These are phyloP conservation scores for Parathielavia hyrcaniae DNA, from an alignment of 495 filamentous ascomycete species.

Conservation along the genomic window DNA sequence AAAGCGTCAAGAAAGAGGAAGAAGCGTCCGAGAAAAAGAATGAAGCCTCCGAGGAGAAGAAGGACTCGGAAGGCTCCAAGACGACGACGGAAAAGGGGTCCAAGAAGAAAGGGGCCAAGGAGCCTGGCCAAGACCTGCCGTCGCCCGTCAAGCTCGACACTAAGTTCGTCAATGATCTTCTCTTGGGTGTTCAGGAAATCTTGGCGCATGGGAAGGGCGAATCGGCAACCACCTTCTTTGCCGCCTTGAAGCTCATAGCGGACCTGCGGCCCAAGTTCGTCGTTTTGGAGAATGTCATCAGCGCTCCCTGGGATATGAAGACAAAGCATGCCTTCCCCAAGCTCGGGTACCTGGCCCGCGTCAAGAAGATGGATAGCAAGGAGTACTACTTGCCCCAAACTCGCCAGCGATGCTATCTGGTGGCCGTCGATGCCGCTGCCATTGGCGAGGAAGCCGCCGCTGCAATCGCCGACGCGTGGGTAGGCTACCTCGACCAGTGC, in stretches of 20 bases:
- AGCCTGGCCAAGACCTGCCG: background rate
- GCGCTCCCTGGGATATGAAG: conserved; percentile 58
- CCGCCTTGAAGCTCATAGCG: conserved; percentile 53
- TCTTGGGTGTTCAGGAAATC: conserved; percentile 28
- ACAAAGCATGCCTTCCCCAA: conserved; percentile 39
- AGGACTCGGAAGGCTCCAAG: no score
- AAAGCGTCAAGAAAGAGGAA: background rate
- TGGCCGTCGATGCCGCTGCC: conserved; percentile 49
- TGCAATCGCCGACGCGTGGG: conserved; percentile 20
- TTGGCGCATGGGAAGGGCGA: conserved; percentile 40
- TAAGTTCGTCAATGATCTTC: conserved; percentile 11
- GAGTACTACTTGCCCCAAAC: conserved; percentile 78
- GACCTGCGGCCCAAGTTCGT: conserved; percentile 55
- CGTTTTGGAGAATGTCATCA: conserved; percentile 67
- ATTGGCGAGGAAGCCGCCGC: conserved; percentile 20
- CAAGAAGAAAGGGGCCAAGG: background rate
- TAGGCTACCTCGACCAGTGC: conserved; percentile 37
- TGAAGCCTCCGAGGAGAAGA: no score
- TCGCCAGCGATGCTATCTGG: conserved; percentile 62
- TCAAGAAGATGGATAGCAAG: conserved; percentile 58
- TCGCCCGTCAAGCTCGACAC: conserved; percentile 4
- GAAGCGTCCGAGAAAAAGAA: background rate
- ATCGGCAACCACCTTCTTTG: conserved; percentile 63
- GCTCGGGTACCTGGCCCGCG: conserved; percentile 50
- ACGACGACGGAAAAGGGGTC: no score